Base-by-base conservation (phyloP, 2,329 filamentous ascomycete species). In the Cordyceps javanica region DNA sequence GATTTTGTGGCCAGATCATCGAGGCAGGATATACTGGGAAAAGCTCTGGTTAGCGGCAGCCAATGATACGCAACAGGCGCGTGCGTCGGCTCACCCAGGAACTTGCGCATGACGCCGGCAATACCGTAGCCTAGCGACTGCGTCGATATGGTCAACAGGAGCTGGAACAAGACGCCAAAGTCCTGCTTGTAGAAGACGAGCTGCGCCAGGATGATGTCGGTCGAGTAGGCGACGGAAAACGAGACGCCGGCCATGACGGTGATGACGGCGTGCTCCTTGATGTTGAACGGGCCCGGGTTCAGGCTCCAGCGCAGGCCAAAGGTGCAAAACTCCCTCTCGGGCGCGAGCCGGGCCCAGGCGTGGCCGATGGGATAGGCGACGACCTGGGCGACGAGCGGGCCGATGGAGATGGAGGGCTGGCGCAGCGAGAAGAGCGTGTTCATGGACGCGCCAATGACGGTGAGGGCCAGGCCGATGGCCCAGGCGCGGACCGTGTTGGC, bases 1-100 rank as follows among this genome's bases (percentile, higher is more conserved):
- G 74, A 51, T 83, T 87, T 2, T 76, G 78, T 0, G 88, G 88
- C 87, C 87, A 90, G 59, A 90, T 89, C 85, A 90, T 89, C 10
- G 87, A 82, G 0, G 86, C 84, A 3, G 82, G 83, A 62, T 85
- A 84, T 11, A 83, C 79, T 82, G 14, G 42, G 14, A 45, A 13
- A 19, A 11, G 25, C 14, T 7, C 6, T n/a, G 9, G 14, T 54
- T 54, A 54, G 51, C 50, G 9, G 16, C n/a, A n/a, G 13, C 16
- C 2, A 44, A 3, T n/a, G 5, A 16, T 4, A 30, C 19, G 5
- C n/a, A n/a, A 42, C 30, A 7, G 10, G n/a, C n/a, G 23, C 11
- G 16, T 11, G 21, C 5, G 10, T 34, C 16, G 7, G 62, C 76
- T 61, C 60, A 82, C 81, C 81, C 16, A 89, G 68, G 64, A 86